Evolutionary conservation across 139 green algal genomes (phyloP).

Genomic region (Asterochloris sp.): DNA sequence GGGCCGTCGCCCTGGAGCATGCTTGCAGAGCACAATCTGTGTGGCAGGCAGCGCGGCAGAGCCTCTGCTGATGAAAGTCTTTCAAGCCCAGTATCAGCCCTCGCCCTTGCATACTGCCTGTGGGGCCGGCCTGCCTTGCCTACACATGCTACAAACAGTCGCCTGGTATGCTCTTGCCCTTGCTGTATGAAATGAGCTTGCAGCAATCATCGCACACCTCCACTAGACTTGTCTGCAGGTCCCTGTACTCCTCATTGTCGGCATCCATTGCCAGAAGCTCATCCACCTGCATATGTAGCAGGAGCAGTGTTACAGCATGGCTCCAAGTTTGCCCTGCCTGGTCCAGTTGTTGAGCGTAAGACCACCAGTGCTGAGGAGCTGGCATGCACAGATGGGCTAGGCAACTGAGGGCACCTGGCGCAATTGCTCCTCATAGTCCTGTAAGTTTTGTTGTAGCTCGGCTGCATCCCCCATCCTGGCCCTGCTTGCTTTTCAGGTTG

Average conservation of each 20-base stretch:
- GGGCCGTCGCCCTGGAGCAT: background rate
- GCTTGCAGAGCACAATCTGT: background rate
- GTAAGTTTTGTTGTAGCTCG: conserved; percentile 52
- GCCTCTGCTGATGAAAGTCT: background rate
- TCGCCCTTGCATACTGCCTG: background rate
- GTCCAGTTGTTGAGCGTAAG: background rate
- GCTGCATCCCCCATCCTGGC: conserved; percentile 15
- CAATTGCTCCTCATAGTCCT: conserved; percentile 53
- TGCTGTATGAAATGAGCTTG: background rate
- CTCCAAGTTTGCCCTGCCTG: background rate
- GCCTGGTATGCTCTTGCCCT: too few relatives aligned
- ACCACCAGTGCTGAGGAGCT: too few relatives aligned
- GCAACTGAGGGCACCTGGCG: conserved; percentile 33
- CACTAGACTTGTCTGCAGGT: conserved; percentile 63
- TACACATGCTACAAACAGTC: too few relatives aligned
- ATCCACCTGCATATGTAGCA: conserved; percentile 53
- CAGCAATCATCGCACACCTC: conserved; percentile 40
- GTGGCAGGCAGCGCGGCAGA: background rate
- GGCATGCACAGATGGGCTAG: background rate
- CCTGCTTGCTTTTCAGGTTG: background rate
- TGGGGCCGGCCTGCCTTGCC: background rate
- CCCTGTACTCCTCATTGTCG: conserved; percentile 66
- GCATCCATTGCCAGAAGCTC: conserved; percentile 65
- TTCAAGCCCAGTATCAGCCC: background rate
- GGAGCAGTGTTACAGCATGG: background rate